A percentile compares a stretch with the other conserved stretches of the same genome.
These are phyloP conservation scores for Penstemon barbatus DNA, from an alignment of 257 asterid genomes.

Conservation along the genomic window DNA sequence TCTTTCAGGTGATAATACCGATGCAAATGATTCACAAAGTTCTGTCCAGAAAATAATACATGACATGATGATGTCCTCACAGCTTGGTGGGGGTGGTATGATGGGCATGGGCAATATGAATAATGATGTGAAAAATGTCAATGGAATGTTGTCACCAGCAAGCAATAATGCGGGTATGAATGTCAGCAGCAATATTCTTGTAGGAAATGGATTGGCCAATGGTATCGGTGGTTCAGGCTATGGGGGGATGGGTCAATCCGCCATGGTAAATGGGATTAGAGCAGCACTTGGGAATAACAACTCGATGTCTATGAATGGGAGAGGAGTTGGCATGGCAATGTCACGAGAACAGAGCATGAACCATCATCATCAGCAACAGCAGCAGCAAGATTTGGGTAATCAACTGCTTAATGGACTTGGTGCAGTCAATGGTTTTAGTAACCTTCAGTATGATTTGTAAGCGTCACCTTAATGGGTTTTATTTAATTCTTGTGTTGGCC, in stretches of 20 bases:
- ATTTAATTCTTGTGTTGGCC: neutral
- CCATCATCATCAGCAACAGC: constrained; percentile 27
- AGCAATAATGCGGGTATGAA: constrained; percentile 40
- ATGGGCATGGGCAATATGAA: constrained; percentile 51
- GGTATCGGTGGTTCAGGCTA: constrained; percentile 55
- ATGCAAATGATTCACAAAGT: constrained; percentile 79
- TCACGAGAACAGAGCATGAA: constrained; percentile 65
- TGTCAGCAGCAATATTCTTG: constrained; percentile 36
- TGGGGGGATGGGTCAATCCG: constrained; percentile 53
- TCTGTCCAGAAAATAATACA: constrained; percentile 88
- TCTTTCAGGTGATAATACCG: constrained; percentile 52
- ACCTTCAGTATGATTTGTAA: constrained; percentile 92
- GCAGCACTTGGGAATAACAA: constrained; percentile 61
- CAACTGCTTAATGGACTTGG: constrained; percentile 72
- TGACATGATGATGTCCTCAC: constrained; percentile 84
- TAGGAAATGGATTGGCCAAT: constrained; percentile 52
- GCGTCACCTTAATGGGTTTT: constrained; percentile 54
- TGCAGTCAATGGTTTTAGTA: constrained; percentile 71
- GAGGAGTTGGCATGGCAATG: constrained; percentile 66
- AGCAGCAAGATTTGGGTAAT: constrained; percentile 68
- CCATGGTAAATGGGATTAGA: constrained; percentile 72
- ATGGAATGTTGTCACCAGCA: constrained; percentile 45
- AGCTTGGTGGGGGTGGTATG: constrained; percentile 58
- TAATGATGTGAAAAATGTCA: constrained; percentile 54
- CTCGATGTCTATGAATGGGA: constrained; percentile 66